Evolutionary conservation across 306 rosid genomes (phyloP).

Genomic region (Inga laurina): DNA sequence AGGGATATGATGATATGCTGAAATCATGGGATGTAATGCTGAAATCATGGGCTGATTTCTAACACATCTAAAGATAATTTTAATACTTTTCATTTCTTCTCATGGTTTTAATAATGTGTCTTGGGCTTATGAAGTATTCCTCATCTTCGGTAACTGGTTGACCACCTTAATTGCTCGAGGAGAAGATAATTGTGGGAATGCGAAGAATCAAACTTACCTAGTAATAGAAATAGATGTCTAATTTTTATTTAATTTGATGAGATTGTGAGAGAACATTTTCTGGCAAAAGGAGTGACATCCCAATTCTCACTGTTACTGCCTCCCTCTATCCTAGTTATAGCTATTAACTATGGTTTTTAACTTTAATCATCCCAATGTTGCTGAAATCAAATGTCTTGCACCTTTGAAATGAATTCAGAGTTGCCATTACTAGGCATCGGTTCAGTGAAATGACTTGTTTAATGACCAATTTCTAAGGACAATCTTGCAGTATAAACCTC

Average conservation of each 20-base stretch:
- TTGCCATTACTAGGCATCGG: background rate
- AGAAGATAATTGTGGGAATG: background rate
- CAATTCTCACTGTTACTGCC: background rate
- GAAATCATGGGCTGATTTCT: too few species aligned
- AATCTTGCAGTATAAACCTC: background rate
- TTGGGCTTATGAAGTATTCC: background rate
- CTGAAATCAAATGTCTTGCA: background rate
- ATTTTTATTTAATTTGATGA: background rate
- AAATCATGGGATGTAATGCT: too few species aligned
- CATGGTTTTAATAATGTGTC: background rate
- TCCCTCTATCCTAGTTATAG: background rate
- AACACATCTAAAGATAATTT: background rate
- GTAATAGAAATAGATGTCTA: background rate
- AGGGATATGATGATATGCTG: too few species aligned
- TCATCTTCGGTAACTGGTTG: background rate
- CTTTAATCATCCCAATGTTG: background rate
- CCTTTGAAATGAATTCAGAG: background rate
- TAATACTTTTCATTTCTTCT: slow-evolving; percentile 3
- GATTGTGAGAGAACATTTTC: background rate
- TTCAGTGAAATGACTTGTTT: background rate
- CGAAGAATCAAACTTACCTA: background rate
- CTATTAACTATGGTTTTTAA: background rate
- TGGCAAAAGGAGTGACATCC: background rate
- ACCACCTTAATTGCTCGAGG: background rate
- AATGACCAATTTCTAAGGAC: background rate